Evolutionary conservation across 2,329 filamentous ascomycete genomes (phyloP), one percentile per base, ranked within the genome.

Genomic region (Eurotiales sp.): DNA sequence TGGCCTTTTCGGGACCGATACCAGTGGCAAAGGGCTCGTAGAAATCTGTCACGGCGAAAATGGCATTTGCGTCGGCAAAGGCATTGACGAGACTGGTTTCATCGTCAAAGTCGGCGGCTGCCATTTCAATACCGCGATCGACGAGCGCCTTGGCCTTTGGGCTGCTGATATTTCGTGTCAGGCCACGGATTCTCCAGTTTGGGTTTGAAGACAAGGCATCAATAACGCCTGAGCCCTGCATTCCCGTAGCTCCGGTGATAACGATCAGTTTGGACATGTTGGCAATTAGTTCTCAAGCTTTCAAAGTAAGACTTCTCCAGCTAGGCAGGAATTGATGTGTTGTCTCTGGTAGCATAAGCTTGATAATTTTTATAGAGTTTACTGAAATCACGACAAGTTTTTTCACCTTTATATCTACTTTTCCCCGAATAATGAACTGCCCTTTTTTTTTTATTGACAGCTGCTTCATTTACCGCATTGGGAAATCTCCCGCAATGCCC

Each of bases 31-130:
- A 50, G 10, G 47, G 39, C 12, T 43, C 40, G 12, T 37, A 82
- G 64, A 77, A 82, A 55, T 82, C 73, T 0, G 79, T 83, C 43
- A 80, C 75, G 54, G 71, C 71, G 64, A 82, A 83, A 53, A 83
- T 78, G 51, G 73, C 60, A 50, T 75, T 72, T 17, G 77, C 77
- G 7, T 72, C 75, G 2, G 55, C 14, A 52, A 70, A 71, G 2
- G 68, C 68, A 4, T 34, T 27, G n/a, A 44, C 46, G 1, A 72
- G 61, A 2, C 65, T 64, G 1, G 37, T 22, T 5, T 55, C n/a
- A 44, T 69, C 62, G 25, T 60, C 50, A 1, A 69, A 56, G 36
- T 70, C 58, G 1, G 59, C 68, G 21, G 55, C 25, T 3, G 67
- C 55, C 3, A 71, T 36, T 30, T 65, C 61, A 19, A 63, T 62